Evolutionary conservation across 2,329 filamentous ascomycete species (phyloP), one percentile per base, ranked within the genome.

Genomic region (Chalaropsis thielavioides): DNA sequence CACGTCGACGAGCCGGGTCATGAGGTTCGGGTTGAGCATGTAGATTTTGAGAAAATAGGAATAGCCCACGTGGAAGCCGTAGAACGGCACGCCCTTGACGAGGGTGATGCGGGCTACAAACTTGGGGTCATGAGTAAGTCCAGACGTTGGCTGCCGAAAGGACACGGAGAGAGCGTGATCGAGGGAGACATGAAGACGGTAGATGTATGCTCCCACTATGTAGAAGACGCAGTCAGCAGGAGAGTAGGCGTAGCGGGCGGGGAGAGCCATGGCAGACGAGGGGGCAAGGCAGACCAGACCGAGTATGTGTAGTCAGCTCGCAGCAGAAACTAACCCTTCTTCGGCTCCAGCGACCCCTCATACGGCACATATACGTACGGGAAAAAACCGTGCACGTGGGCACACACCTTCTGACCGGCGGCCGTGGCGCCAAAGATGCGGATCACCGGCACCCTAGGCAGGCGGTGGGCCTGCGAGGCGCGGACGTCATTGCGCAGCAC

Each of bases 331-430:
- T 72, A 75, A 92, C 89, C 88, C 73, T 86, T 81, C 68, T 88
- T 81, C 10, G 80, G 78, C 49, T 79, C 80, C 67, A 94, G 74
- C 69, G 81, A 82, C 24, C 89, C 91, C 60, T 81, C 78, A 73
- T 96, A 96, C 73, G 92, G 87, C 65, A 99, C 80, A 73, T 91
- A 97, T n/a, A 97, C 78, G 72, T 99, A 99, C 0, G 94, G 94
- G 71, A 99, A 92, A 24, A 90, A 91, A 67, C 95, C 94, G 75
- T 97, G 94, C 65, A 99, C 84, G 76, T 99, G 94, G 38, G 90
- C 90, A 76, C 94, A 96, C 17, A 96, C 90, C 72, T 95, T 96
- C 75, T 97, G 92, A 0, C 94, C 94, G 0, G 90, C 94, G 73
- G 95, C 90, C 0, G 92, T 96, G 2, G 91, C 86, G 0, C 94